Percentiles rank a stretch among this genome's conserved stretches.
These are phyloP conservation scores for Kwoniella botswanensis DNA, from an alignment of 768 basidiomycete genomes.

Conservation along the genomic window DNA sequence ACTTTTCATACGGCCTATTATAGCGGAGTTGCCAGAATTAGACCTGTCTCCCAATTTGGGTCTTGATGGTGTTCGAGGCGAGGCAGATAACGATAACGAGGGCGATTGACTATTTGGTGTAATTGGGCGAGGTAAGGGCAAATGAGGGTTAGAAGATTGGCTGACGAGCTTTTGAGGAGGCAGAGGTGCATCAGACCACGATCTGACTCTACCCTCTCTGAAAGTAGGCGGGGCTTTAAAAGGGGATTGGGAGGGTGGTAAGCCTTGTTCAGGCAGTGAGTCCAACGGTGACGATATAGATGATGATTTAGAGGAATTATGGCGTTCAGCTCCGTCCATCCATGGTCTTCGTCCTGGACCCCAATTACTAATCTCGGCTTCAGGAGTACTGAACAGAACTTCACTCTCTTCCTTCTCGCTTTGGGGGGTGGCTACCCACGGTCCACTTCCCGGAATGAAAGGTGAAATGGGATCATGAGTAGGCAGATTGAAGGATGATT, in stretches of 20 bases:
- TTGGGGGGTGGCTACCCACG: constrained; percentile 30
- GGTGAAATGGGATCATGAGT: constrained; percentile 29
- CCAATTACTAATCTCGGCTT: constrained; percentile 32
- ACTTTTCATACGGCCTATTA: constrained; percentile 43
- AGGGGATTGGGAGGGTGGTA: background rate
- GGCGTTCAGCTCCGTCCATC: constrained; percentile 38
- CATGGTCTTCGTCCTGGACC: constrained; percentile 47
- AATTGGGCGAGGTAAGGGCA: constrained; percentile 9
- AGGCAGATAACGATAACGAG: constrained; percentile 11
- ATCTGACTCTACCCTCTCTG: constrained; percentile 32
- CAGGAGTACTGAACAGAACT: constrained; percentile 32
- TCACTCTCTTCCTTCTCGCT: constrained; percentile 45
- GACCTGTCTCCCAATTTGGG: constrained; percentile 41
- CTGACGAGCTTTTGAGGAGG: constrained; percentile 16
- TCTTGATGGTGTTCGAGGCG: constrained; percentile 27
- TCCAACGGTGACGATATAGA: constrained; percentile 29
- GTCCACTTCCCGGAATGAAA: constrained; percentile 11
- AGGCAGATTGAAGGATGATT: constrained; percentile 38
- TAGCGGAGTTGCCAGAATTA: constrained; percentile 48
- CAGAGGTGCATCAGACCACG: constrained; percentile 50
- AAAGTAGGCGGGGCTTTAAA: constrained; percentile 6
- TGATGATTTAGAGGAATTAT: constrained; percentile 31
- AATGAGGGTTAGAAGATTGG: constrained; percentile 13
- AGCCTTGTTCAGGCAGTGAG: constrained; percentile 36
- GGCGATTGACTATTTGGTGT: constrained; percentile 12